A percentile compares a stretch with the other conserved stretches of the same genome.
phyloP scores from a whole-genome alignment of 2,329 filamentous ascomycete genomes.

The Neospermospora avenae region DNA sequence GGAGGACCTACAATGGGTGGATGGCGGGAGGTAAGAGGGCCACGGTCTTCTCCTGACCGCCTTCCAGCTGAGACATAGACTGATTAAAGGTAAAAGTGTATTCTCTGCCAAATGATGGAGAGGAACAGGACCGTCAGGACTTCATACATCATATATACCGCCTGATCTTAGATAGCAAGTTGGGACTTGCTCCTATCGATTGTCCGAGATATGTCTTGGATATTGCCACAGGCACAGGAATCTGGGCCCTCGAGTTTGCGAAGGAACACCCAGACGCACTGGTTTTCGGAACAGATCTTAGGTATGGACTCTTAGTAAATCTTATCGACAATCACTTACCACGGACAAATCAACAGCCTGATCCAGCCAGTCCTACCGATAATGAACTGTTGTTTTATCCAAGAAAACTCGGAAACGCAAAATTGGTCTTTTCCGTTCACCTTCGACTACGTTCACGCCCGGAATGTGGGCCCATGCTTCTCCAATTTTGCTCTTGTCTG shows the following conservation, averaged over 20 bases:
- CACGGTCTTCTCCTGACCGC: too few relatives aligned
- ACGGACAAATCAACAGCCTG: background rate
- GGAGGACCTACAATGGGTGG: too few relatives aligned
- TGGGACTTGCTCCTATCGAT: slow-evolving; percentile 10
- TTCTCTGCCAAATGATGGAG: too few relatives aligned
- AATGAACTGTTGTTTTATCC: slow-evolving; percentile 13
- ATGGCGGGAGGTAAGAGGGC: too few relatives aligned
- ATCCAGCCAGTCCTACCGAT: too few relatives aligned
- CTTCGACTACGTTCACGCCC: slow-evolving; percentile 16
- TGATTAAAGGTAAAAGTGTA: too few relatives aligned
- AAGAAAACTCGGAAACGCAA: slow-evolving; percentile 15
- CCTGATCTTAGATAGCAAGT: background rate
- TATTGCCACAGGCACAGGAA: slow-evolving; percentile 15
- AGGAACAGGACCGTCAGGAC: too few relatives aligned
- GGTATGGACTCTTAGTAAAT: background rate
- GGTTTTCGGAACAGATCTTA: slow-evolving; percentile 10
- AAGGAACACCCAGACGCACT: slow-evolving; percentile 10
- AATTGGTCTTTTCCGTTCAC: slow-evolving; percentile 10
- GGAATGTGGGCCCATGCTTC: slow-evolving; percentile 10
- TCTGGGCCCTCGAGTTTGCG: slow-evolving; percentile 20
- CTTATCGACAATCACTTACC: background rate
- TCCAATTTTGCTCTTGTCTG: slow-evolving; percentile 2
- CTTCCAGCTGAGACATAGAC: too few relatives aligned
- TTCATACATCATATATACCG: too few relatives aligned
- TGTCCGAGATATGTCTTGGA: slow-evolving; percentile 9